Conservation (phyloP, 306 rosid species). For the Arachis hypogaea region DNA sequence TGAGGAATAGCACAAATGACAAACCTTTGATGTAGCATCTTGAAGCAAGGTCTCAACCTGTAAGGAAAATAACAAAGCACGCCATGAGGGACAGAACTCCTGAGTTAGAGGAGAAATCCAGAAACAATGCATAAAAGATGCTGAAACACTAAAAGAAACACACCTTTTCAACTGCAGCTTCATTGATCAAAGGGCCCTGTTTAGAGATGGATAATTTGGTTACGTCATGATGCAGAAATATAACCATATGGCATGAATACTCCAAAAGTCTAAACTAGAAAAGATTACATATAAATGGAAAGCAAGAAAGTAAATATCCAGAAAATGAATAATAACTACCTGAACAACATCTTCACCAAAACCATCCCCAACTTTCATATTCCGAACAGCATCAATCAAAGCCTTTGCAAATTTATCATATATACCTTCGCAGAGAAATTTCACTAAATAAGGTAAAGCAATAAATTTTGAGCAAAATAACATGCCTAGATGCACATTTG, state of each 20-base stretch:
- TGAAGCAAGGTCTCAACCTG: conserved; percentile 83
- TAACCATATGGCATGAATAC: conserved; percentile 2
- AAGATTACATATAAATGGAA: conserved; percentile 14
- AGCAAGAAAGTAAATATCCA: conserved; percentile 23
- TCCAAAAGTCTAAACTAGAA: conserved; percentile 1
- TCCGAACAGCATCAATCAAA: conserved; percentile 71
- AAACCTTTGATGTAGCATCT: conserved; percentile 92
- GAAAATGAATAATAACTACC: conserved; percentile 49
- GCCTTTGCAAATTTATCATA: conserved; percentile 83
- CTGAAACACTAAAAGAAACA: conserved; percentile 35
- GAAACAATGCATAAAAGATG: conserved; percentile 25
- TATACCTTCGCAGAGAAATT: conserved; percentile 58
- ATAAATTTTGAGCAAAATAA: conserved; percentile 1
- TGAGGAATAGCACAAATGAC: conserved; percentile 42
- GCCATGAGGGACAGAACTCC: conserved; percentile 21
- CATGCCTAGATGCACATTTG: conserved; percentile 31
- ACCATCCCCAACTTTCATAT: conserved; percentile 92
- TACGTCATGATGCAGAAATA: conserved; percentile 26
- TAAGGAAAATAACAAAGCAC: conserved; percentile 43
- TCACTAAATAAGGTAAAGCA: conserved; percentile 6
- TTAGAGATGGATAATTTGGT: conserved; percentile 45
- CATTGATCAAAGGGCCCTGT: conserved; percentile 97
- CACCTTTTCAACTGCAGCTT: conserved; percentile 96
- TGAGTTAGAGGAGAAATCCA: conserved; percentile 22
- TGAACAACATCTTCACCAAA: conserved; percentile 85